A percentile compares a stretch with the other conserved stretches of the same genome.
Evolutionary conservation across 345 rosid genomes (phyloP).

Genomic region (Trapa incisa): DNA sequence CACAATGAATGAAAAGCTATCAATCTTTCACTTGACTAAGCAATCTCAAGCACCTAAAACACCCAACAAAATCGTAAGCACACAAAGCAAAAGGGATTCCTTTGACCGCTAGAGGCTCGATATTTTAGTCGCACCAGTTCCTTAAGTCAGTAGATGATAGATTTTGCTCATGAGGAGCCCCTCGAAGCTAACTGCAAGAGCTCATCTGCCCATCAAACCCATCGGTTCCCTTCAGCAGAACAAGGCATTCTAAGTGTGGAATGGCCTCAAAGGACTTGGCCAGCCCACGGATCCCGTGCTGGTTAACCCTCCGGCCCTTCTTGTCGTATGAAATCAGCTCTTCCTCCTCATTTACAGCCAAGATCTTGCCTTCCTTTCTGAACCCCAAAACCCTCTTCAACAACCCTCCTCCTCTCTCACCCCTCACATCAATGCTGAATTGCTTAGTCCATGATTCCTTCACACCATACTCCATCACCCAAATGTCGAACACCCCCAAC

Average conservation of each 20-base stretch:
- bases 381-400: conserved; percentile 14
- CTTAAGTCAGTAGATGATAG: no score
- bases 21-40: no score
- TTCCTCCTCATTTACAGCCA: conserved; percentile 11
- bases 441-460: conserved; percentile 18
- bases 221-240: conserved; percentile 3
- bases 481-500: conserved; percentile 13
- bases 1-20: no score
- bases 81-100: no score
- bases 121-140: no score
- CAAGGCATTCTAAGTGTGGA: conserved; percentile 18
- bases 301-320: background rate
- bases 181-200: background rate
- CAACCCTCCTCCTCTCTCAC: background rate
- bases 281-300: conserved; percentile 14
- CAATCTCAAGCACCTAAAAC: no score
- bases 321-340: conserved; percentile 15
- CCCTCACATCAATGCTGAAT: conserved; percentile 8
- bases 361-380: conserved; percentile 13
- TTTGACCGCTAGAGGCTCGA: no score
- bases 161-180: background rate
- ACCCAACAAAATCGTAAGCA: no score
- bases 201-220: background rate
- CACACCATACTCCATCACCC: conserved; percentile 20
- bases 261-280: conserved; percentile 13